phyloP scores from a whole-genome alignment of 257 asterid species.

The Galeopsis tetrahit region DNA sequence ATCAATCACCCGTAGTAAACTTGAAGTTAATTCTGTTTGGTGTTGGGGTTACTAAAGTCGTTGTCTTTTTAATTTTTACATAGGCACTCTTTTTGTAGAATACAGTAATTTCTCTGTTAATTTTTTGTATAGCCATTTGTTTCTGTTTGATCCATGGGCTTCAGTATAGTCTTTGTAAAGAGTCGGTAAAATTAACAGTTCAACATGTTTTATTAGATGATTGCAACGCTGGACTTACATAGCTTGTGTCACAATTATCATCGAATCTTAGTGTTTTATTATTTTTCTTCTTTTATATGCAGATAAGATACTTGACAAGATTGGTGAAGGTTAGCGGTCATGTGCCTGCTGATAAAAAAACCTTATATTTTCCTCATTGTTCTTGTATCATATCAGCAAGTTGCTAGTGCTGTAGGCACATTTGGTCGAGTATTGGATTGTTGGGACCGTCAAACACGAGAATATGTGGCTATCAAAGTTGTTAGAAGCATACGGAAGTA shows the following conservation, averaged over 20 bases:
- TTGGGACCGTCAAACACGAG: conserved; percentile 76
- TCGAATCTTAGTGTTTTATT: conserved; percentile 18
- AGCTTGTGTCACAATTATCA: not conserved
- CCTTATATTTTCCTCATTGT: conserved; percentile 61
- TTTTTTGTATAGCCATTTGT: conserved; percentile 5
- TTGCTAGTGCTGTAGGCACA: conserved; percentile 95
- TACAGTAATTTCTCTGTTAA: not conserved
- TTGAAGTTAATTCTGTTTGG: conserved; percentile 8
- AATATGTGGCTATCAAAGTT: conserved; percentile 75
- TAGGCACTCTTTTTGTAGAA: conserved; percentile 1
- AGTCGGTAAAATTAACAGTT: not conserved
- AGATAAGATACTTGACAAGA: conserved; percentile 89
- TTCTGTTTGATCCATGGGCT: not conserved
- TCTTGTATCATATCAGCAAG: conserved; percentile 77
- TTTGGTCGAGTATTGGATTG: conserved; percentile 95
- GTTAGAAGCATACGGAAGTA: conserved; percentile 75
- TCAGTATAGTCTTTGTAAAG: not conserved
- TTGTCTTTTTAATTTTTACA: not conserved
- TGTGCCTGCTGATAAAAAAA: conserved; percentile 63
- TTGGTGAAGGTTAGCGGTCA: conserved; percentile 95
- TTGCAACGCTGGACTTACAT: conserved; percentile 4
- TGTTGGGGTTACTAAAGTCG: not conserved
- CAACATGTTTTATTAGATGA: conserved; percentile 2
- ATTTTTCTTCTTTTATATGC: conserved; percentile 39
- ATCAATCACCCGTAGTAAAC: not conserved